Conservation (phyloP, 192 early-diverging fungal species). For the Coemansia furcata region DNA sequence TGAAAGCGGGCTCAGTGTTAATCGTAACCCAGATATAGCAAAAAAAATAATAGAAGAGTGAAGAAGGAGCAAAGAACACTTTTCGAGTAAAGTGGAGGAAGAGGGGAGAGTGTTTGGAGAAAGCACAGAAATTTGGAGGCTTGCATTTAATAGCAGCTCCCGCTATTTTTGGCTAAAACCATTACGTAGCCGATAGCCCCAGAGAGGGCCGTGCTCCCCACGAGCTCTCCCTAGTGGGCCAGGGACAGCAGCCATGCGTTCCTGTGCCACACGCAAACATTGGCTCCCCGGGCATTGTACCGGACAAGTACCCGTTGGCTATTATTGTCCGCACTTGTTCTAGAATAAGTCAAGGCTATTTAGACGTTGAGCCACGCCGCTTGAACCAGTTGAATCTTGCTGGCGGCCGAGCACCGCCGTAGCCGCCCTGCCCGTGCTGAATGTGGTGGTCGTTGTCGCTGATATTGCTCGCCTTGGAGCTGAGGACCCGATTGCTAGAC, state of each 20-base stretch:
- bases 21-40: neutral
- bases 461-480: slow-evolving; percentile 40
- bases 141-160: neutral
- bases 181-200: neutral
- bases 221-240: neutral
- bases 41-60: neutral
- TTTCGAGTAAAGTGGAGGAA: neutral
- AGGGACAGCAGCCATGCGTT: neutral
- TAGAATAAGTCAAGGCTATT: slow-evolving; percentile 2
- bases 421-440: neutral
- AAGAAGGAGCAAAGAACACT: neutral
- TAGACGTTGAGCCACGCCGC: slow-evolving; percentile 53
- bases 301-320: neutral
- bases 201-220: neutral
- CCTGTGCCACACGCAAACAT: neutral
- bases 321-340: neutral
- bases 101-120: neutral
- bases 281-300: neutral
- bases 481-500: slow-evolving; percentile 12
- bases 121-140: neutral
- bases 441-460: slow-evolving; percentile 26
- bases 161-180: neutral
- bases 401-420: slow-evolving; percentile 25
- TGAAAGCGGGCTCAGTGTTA: neutral
- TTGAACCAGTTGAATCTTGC: slow-evolving; percentile 54